Evolutionary conservation across 2,329 filamentous ascomycete genomes (phyloP), one percentile per base, ranked within the genome.

Genomic region (Ophiostoma fasciatum): DNA sequence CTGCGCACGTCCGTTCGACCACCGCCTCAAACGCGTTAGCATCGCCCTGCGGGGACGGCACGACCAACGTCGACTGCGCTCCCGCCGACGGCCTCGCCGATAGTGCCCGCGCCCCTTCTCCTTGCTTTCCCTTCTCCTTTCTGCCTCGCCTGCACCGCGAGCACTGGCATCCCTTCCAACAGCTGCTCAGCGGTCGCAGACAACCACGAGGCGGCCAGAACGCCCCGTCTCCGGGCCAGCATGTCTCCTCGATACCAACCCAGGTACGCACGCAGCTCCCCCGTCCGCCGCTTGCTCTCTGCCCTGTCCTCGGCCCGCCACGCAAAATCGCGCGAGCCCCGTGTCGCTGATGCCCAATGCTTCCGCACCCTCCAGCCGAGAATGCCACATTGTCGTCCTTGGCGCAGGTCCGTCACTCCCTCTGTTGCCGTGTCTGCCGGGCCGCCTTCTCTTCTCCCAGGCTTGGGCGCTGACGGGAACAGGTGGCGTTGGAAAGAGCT

Each of bases 401-500:
- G 82, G 82, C 54, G 78, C 81, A 63, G 81, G 78, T 81, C 61
- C 52, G 70, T 61, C 37, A 38, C 39, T 38, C 35, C 39, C 33
- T 20, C 20, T 14, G 21, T 35, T 42, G 26, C 11, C 17, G n/a
- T 15, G 10, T 22, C 6, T 10, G 21, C 21, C 21, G 10, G 6
- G 21, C 21, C 21, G 22, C 22, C 22, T 15, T 21, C 28, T 17
- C 5, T 13, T 17, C 10, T 37, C 27, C 15, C 56, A 13, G 26
- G 20, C 14, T 6, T 28, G n/a, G 13, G 19, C 11, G 27, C 36
- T 41, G 13, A 37, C 33, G 21, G 21, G 10, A 11, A 15, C n/a
- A 84, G 81, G 84, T 60, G 84, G 84, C 56, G 84, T 93, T 53
- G 84, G 84, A 43, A 93, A 93, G 61, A 92, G 83, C 57, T 92